Evolutionary conservation across 257 asterid species (phyloP).

Genomic region (Perilla frutescens): DNA sequence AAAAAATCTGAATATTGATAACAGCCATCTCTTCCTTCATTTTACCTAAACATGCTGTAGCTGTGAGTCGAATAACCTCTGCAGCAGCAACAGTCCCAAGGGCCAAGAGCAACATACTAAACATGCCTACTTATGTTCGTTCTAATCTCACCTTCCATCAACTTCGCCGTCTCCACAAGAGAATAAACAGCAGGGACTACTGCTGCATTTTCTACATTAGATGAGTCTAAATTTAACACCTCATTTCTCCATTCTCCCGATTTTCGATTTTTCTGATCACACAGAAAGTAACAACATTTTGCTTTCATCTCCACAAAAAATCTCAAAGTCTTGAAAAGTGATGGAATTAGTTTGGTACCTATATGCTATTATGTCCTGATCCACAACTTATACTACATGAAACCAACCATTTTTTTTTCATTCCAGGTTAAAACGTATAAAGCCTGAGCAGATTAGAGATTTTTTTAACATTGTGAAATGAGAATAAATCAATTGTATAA

Average conservation of each 20-base stretch:
- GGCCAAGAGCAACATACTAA: conserved; percentile 81
- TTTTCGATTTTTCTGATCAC: conserved; percentile 47
- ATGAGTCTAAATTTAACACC: conserved; percentile 42
- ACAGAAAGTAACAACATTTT: conserved; percentile 2
- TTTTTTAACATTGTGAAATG: background rate
- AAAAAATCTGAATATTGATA: conserved; percentile 79
- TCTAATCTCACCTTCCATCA: conserved; percentile 63
- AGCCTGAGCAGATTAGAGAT: background rate
- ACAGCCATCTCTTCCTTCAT: conserved; percentile 83
- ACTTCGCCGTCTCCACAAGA: conserved; percentile 50
- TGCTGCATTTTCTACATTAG: conserved; percentile 39
- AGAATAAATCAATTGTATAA: too few relatives aligned
- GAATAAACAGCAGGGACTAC: conserved; percentile 38
- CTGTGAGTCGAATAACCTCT: conserved; percentile 79
- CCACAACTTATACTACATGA: conserved; percentile 59
- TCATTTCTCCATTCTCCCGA: conserved; percentile 54
- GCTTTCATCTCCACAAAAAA: conserved; percentile 7
- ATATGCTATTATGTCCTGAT: conserved; percentile 52
- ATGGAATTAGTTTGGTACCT: conserved; percentile 47
- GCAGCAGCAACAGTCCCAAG: conserved; percentile 90
- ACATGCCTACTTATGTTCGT: conserved; percentile 78
- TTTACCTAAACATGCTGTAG: conserved; percentile 54
- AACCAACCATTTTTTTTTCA: conserved; percentile 70
- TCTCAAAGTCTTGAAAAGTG: background rate
- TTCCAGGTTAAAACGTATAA: conserved; percentile 37